Percentiles rank a stretch among this genome's conserved stretches.
These are phyloP conservation scores for Aquilaria sinensis DNA, from an alignment of 345 rosid genomes.

Conservation along the genomic window DNA sequence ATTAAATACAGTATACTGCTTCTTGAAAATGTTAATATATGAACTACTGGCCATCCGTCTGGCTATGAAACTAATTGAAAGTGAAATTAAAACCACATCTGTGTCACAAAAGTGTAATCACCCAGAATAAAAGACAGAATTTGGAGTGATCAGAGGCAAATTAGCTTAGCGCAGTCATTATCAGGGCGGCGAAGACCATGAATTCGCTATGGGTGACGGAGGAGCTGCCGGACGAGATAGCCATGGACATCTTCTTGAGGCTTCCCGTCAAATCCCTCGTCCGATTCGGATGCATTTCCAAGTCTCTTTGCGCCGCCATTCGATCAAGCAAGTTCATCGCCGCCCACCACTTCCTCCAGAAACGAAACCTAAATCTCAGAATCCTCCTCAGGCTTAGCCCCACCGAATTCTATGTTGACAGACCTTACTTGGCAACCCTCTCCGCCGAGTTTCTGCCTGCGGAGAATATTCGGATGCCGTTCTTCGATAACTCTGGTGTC, in stretches of 20 bases:
- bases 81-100: too few species aligned
- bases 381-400: not conserved
- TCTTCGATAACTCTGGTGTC: not conserved
- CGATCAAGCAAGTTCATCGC: not conserved
- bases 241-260: slow-evolving; percentile 1
- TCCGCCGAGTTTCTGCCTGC: not conserved
- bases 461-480: slow-evolving; percentile 3
- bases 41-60: too few species aligned
- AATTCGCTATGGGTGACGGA: too few species aligned
- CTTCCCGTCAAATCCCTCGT: slow-evolving; percentile 7
- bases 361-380: not conserved
- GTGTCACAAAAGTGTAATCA: too few species aligned
- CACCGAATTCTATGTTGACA: not conserved
- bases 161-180: too few species aligned
- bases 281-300: slow-evolving; percentile 9
- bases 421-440: not conserved
- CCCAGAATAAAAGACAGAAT: too few species aligned
- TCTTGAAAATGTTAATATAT: too few species aligned
- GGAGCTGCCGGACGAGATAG: not conserved
- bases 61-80: too few species aligned
- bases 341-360: not conserved
- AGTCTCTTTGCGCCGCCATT: not conserved
- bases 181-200: too few species aligned
- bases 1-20: too few species aligned
- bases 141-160: too few species aligned